A percentile compares a stretch with the other conserved stretches of the same genome.
Conservation (phyloP, 768 basidiomycete genomes). For the Paxillus involutus region DNA sequence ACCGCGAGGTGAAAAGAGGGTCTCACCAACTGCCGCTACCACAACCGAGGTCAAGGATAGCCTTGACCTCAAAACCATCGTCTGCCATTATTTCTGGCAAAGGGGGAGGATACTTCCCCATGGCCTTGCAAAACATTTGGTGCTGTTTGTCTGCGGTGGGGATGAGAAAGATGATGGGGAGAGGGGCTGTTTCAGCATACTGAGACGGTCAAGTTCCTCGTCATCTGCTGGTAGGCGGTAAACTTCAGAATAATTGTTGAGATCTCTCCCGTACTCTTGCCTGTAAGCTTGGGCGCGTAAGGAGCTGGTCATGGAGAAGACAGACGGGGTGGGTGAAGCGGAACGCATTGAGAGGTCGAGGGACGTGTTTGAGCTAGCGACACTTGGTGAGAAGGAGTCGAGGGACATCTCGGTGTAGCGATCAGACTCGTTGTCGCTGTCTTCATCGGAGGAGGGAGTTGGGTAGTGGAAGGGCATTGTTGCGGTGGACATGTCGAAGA, state of each 20-base stretch:
- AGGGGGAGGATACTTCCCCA: slow-evolving; percentile 67
- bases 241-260: slow-evolving; percentile 80
- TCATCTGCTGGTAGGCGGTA: slow-evolving; percentile 80
- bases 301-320: slow-evolving; percentile 67
- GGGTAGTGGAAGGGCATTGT: slow-evolving; percentile 14
- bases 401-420: slow-evolving; percentile 43
- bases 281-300: slow-evolving; percentile 57
- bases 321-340: slow-evolving; percentile 64
- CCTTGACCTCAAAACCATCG: slow-evolving; percentile 57
- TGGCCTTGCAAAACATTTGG: slow-evolving; percentile 56
- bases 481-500: slow-evolving; percentile 10
- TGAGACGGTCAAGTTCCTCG: slow-evolving; percentile 68
- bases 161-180: slow-evolving; percentile 9
- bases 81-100: slow-evolving; percentile 60
- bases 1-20: background rate
- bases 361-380: slow-evolving; percentile 55
- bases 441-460: slow-evolving; percentile 30
- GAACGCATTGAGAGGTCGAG: slow-evolving; percentile 61
- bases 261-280: slow-evolving; percentile 64
- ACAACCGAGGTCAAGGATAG: slow-evolving; percentile 74
- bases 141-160: slow-evolving; percentile 61
- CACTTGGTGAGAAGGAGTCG: slow-evolving; percentile 38
- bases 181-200: slow-evolving; percentile 37
- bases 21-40: slow-evolving; percentile 76
- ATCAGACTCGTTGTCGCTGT: slow-evolving; percentile 46